Evolutionary conservation across 257 asterid species (phyloP), one percentile per base, ranked within the genome.

Genomic region (Primulina eburnea): DNA sequence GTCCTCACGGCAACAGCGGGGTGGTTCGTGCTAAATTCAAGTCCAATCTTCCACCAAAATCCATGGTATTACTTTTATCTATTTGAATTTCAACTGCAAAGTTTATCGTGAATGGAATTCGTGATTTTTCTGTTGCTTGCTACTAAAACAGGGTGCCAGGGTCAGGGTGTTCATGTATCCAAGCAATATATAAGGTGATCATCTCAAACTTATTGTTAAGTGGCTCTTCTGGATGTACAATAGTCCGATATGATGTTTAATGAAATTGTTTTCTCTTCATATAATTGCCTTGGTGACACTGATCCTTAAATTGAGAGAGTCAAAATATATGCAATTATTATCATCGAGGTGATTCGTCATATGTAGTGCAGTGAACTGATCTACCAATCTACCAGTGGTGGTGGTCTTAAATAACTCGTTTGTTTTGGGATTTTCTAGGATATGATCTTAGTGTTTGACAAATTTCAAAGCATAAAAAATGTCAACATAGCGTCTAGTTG

Each of bases 1-100:
- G 87, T 33, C 93, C 93, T 2, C 93, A 87, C 52, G 90, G 93
- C 9, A 87, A 87, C 84, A 85, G 93, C 32, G 93, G 93, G 4
- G 88, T 87, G 9, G 93, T 87, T 30, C 83, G 93, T 18, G 85
- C 93, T 30, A 87, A 85, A 79, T 87, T 87, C 82, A 87, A 78
- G 78, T 87, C 93, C 7, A 87, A 87, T 52, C 86, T 87, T 35
- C 93, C 92, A 7, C 90, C 92, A 0, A 87, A 84, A 62, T 84
- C 90, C 47, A 84, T 79, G 87, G 87, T 82, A 71, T 34, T 2
- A 30, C 32, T 34, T 20, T 8, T 47, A 5, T 5, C 1, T 50
- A 4, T 17, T 43, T 50, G 20, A 50, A 14, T 50, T 16, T 17
- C 17, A 0, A 50, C 17, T 17, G 8, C 17, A 17, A 50, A 50